These are phyloP conservation scores for Gossypioides kirkii DNA, from an alignment of 345 rosid genomes.

Conservation along the genomic window DNA sequence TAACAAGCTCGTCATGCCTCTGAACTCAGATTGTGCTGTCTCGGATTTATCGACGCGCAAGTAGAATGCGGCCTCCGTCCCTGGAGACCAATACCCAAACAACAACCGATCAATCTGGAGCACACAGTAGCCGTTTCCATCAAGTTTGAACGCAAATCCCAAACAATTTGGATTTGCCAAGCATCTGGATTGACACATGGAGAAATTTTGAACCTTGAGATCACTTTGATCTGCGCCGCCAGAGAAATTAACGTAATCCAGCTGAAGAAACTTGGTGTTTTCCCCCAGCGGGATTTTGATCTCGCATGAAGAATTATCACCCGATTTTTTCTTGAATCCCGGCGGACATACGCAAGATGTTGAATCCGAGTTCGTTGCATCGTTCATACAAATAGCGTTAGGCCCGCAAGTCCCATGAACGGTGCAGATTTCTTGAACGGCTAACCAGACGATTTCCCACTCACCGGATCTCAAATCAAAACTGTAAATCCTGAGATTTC, in stretches of 20 bases:
- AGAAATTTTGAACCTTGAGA: conserved; percentile 23
- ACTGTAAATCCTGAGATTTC: conserved; percentile 43
- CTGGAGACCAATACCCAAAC: conserved; percentile 62
- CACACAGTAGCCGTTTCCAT: conserved; percentile 47
- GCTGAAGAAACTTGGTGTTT: conserved; percentile 43
- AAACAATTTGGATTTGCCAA: conserved; percentile 19
- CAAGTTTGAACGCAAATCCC: conserved; percentile 51
- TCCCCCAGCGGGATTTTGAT: conserved; percentile 25
- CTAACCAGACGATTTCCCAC: conserved; percentile 50
- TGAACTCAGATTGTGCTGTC: conserved; percentile 32
- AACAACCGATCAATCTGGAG: conserved; percentile 35
- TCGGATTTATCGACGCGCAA: conserved; percentile 43
- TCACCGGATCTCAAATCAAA: not conserved
- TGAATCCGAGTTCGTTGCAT: conserved; percentile 22
- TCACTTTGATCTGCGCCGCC: conserved; percentile 31
- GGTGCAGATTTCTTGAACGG: conserved; percentile 42
- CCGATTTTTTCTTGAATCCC: conserved; percentile 27
- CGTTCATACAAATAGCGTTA: conserved; percentile 47
- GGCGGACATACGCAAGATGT: conserved; percentile 50
- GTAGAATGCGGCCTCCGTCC: conserved; percentile 37
- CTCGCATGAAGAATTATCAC: conserved; percentile 22
- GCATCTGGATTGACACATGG: conserved; percentile 40
- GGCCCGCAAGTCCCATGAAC: conserved; percentile 46
- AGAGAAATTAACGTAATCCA: conserved; percentile 57
- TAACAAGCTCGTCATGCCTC: conserved; percentile 46